Base-by-base conservation (phyloP, 805 yeast species). In the Barnettozyma sp. region DNA sequence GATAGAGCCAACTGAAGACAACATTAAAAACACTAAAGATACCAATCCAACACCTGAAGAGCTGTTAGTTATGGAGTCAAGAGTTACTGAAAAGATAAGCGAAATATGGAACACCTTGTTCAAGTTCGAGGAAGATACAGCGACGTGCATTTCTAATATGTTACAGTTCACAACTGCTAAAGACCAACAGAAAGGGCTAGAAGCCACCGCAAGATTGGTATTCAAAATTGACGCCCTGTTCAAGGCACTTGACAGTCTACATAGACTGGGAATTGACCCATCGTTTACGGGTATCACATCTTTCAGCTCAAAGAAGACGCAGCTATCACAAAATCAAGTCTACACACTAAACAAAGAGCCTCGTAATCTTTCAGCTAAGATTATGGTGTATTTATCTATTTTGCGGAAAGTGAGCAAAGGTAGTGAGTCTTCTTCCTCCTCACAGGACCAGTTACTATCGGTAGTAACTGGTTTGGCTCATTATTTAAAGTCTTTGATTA, bases 391-490 rank as follows among this genome's bases (percentile, higher is more conserved):
- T 60, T 69, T 92, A 54, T 87, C 95, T 1, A 69, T 86, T 22
- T 61, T 92, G 28, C 68, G 96, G 42, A 86, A 84, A 50, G 66
- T 44, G 44, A 70, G 65, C 17, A 49, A 60, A 7, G 62, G 63
- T 4, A 42, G 46, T 4, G 43, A 52, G 4, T 60, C 59, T 30
- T 46, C 54, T 12, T 47, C 51, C 7, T 61, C 72, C 26, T 74
- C 87, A 1, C 78, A 82, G 4, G 80, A 77, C 36, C 54, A 52
- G 29, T 58, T 90, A 26, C 68, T 92, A 46, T 75, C 90, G 0
- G 76, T 88, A 9, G 88, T 88, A 5, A 85, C 96, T 2, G 87
- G 94, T 0, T 65, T 90, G 48, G 97, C 98, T 0, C 97, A 92
- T 55, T 90, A 87, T 58, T 66, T 92, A 49, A 92, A 92, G 56